Evolutionary conservation across 176 grass and related monocot species (phyloP), one percentile per base, ranked within the genome.

Genomic region (Saccharum officinarum): DNA sequence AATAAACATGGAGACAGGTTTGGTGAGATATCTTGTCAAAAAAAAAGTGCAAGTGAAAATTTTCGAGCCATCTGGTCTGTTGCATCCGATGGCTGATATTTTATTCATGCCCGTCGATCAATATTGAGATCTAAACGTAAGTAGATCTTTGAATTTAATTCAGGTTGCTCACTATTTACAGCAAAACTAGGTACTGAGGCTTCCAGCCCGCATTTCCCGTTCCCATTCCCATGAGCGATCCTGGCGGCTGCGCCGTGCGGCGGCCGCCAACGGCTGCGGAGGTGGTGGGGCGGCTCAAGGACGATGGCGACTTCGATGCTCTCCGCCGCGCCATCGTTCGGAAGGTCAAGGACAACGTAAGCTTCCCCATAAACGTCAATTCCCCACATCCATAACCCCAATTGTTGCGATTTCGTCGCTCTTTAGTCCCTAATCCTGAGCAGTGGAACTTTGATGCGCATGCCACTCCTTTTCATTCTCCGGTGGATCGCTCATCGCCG

Each of bases 341-440:
- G 85, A 90, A 90, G 82, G 90, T 92, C 28, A 95, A 92, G 62
- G 79, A 76, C 77, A 95, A 95, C 44, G 90, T 95, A 90, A 90
- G 89, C 26, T 44, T 55, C 80, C 22, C 45, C 13, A 22, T 55
- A 16, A 47, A 45, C 40, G 22, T 41, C 12, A 57, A 36, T 10
- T n/a, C 7, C 37, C 26, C 17, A 52, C 45, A 59, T 71, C 22
- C 10, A 68, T 10, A 59, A 34, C 9, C 44, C n/a, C 39, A 52
- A 26, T 13, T 12, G 45, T 17, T 80, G 31, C 57, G 59, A 73
- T 73, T 52, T 52, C 47, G 47, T 52, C 47, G 47, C 47, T 52
- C 47, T 52, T 52, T 52, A 52, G 47, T 17, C 16, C 20, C 28
- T 18, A 12, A 40, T 66, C 10, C 42, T 41, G 23, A 8, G 17